Evolutionary conservation across 1,139 yeast genomes (phyloP).

Genomic region (Yamadazyma blattariae): DNA sequence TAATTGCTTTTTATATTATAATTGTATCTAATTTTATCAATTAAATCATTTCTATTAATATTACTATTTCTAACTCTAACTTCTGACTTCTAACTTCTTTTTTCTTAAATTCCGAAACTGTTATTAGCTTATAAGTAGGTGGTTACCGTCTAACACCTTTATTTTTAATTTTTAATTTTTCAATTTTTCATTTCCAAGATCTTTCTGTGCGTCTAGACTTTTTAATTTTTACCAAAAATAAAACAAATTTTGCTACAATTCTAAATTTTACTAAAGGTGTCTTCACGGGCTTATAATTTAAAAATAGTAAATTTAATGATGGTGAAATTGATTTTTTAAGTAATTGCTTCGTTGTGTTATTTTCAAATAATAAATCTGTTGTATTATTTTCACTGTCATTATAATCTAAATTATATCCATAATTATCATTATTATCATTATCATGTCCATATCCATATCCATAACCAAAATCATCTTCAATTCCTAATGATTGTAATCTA

Average conservation of each 20-base stretch:
- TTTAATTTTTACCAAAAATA: conserved; percentile 5
- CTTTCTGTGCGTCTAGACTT: background rate
- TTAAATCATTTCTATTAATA: no score
- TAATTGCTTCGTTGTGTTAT: conserved; percentile 8
- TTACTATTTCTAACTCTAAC: no score
- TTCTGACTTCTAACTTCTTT: no score
- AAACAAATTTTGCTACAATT: conserved; percentile 5
- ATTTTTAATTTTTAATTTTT: no score
- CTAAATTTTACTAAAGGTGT: conserved; percentile 4
- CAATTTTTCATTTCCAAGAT: no score
- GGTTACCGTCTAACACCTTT: no score
- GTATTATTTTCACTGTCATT: conserved; percentile 2
- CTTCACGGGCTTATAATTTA: background rate
- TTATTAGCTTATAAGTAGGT: no score
- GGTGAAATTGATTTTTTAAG: conserved; percentile 3
- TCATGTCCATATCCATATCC: no score
- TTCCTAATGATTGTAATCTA: background rate
- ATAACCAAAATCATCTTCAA: background rate
- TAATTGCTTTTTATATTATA: no score
- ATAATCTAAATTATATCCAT: background rate
- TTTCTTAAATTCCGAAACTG: no score
- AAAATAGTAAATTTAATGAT: conserved; percentile 4
- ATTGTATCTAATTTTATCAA: no score
- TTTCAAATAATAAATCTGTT: conserved; percentile 4
- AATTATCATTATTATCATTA: background rate